phyloP scores from a whole-genome alignment of 331 rosid species.

The Acacia concinna region DNA sequence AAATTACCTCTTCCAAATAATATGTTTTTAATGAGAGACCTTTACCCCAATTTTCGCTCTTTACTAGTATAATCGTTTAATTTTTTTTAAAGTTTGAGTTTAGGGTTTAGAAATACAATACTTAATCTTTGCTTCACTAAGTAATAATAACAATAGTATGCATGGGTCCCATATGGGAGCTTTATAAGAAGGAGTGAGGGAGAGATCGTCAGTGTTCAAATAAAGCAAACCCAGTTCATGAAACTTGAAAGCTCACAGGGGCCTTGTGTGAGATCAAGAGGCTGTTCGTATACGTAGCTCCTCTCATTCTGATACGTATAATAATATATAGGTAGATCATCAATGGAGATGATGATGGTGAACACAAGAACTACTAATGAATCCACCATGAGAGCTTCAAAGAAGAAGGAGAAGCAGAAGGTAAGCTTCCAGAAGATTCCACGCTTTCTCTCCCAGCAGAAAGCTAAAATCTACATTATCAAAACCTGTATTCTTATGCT shows the following conservation, averaged over 20 bases:
- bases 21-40: no score
- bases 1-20: no score
- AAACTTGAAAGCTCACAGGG: background rate
- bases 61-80: no score
- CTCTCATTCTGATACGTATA: background rate
- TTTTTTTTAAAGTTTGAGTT: no score
- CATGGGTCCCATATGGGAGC: background rate
- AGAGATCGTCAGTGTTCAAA: background rate
- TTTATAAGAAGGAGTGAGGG: background rate
- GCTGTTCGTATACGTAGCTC: background rate
- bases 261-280: background rate
- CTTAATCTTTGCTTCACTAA: background rate
- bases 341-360: background rate
- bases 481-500: slow-evolving; percentile 82
- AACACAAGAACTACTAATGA: background rate
- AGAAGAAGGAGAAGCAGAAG: slow-evolving; percentile 44
- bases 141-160: background rate
- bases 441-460: slow-evolving; percentile 65
- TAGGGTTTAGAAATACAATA: background rate
- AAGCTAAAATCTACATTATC: slow-evolving; percentile 75
- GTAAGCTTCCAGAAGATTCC: slow-evolving; percentile 60
- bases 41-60: no score
- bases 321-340: background rate
- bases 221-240: background rate
- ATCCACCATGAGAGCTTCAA: slow-evolving; percentile 35